A percentile compares a stretch with the other conserved stretches of the same genome.
Conservation (phyloP, 148 eudicot genomes). For the Chenopodium album region DNA sequence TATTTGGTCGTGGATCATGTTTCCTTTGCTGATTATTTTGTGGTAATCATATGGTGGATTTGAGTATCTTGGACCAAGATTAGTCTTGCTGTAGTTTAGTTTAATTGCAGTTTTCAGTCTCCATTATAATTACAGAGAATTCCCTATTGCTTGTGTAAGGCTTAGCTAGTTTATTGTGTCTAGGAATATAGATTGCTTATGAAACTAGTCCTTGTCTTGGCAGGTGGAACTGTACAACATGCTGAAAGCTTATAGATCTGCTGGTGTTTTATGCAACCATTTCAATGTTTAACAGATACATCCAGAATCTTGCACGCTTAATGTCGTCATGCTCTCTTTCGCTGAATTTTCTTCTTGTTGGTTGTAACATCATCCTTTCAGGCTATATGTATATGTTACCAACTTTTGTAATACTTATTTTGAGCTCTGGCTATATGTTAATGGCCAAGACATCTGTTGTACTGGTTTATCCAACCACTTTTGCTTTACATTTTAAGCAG, state of each 20-base stretch:
- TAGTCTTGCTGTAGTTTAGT: background rate
- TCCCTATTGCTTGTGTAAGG: background rate
- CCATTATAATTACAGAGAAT: background rate
- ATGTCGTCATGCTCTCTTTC: background rate
- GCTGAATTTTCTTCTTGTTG: too few relatives aligned
- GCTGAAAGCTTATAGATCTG: background rate
- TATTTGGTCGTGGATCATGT: background rate
- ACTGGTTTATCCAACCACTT: background rate
- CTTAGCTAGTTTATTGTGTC: background rate
- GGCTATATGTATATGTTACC: slow-evolving; percentile 8
- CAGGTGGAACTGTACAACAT: background rate
- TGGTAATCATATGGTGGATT: background rate
- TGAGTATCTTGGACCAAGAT: background rate
- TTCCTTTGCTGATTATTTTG: background rate
- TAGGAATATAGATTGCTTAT: background rate
- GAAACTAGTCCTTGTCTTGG: background rate
- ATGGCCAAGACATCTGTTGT: background rate
- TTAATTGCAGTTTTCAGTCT: background rate
- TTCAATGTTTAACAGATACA: background rate
- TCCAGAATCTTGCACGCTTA: background rate
- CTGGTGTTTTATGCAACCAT: background rate
- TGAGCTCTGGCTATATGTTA: background rate
- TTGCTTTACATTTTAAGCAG: background rate
- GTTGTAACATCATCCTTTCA: background rate
- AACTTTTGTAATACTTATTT: background rate